Percentiles rank a stretch among this genome's conserved stretches.
phyloP scores from a whole-genome alignment of 2,329 filamentous ascomycete genomes.

The Fusarium irregulare region DNA sequence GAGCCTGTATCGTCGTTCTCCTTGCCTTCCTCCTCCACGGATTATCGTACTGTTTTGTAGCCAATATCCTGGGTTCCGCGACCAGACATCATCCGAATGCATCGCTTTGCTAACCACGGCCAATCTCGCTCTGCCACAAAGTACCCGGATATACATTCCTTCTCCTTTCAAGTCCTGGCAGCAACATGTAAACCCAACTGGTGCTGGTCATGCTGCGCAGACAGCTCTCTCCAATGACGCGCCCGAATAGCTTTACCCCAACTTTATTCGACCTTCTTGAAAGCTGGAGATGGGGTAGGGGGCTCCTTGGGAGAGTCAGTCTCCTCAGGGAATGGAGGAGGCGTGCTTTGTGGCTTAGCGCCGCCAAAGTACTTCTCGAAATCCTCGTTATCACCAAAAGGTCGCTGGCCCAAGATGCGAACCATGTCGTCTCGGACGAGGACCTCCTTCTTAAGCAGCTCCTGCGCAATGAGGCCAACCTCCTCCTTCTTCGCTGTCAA shows the following conservation, averaged over 20 bases:
- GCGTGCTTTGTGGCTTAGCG: constrained; percentile 65
- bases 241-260: constrained; percentile 13
- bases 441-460: constrained; percentile 91
- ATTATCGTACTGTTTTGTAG: constrained; percentile 10
- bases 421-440: constrained; percentile 93
- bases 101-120: constrained; percentile 24
- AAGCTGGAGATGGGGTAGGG: constrained; percentile 55
- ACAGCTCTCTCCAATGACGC: neutral
- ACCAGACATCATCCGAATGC: constrained; percentile 7
- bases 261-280: constrained; percentile 46
- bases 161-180: constrained; percentile 13
- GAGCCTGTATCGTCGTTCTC: constrained; percentile 10
- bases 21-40: constrained; percentile 1
- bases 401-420: constrained; percentile 83
- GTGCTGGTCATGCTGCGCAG: neutral
- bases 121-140: constrained; percentile 39
- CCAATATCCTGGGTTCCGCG: constrained; percentile 2
- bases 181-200: neutral
- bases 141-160: constrained; percentile 38
- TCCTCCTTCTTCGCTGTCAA: constrained; percentile 88
- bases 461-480: constrained; percentile 90
- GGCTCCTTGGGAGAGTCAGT: constrained; percentile 54
- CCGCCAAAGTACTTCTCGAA: constrained; percentile 94
- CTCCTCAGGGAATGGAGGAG: constrained; percentile 64
- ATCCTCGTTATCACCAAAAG: constrained; percentile 85